A percentile compares a stretch with the other conserved stretches of the same genome.
Conservation (phyloP, 257 asterid species). For the Osmanthus fragrans region DNA sequence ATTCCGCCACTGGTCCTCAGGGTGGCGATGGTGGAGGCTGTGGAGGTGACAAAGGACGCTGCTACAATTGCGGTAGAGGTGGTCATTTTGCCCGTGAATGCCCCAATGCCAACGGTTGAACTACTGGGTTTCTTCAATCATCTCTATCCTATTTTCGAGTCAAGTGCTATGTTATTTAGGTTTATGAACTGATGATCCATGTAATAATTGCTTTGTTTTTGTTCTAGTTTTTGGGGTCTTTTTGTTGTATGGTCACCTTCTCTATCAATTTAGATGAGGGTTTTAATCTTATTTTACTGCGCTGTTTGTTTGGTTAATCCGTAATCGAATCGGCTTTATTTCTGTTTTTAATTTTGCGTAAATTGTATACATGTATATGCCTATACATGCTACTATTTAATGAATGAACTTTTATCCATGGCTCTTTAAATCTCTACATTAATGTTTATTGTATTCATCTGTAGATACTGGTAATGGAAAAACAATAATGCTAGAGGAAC, state of each 20-base stretch:
- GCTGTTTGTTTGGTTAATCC: not conserved
- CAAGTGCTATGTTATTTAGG: constrained; percentile 14
- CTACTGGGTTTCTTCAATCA: not conserved
- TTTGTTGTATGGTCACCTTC: constrained; percentile 20
- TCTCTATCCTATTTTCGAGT: constrained; percentile 5
- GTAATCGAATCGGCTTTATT: not conserved
- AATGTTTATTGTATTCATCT: no score
- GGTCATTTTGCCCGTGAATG: constrained; percentile 19
- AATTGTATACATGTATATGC: constrained; percentile 24
- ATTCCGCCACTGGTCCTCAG: no score
- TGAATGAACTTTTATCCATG: constrained; percentile 10
- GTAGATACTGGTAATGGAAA: no score
- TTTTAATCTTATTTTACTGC: constrained; percentile 3
- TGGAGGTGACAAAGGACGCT: constrained; percentile 1
- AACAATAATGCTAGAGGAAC: no score
- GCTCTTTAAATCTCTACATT: no score
- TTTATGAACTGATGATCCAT: constrained; percentile 13
- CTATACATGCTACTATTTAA: constrained; percentile 8
- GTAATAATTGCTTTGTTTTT: constrained; percentile 7
- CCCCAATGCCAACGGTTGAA: constrained; percentile 37
- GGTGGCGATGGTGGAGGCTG: not conserved
- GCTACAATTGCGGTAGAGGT: constrained; percentile 10
- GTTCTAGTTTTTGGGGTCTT: constrained; percentile 15
- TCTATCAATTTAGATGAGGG: constrained; percentile 15
- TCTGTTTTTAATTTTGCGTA: constrained; percentile 5